Conservation (phyloP, 148 eudicot genomes). For the Arbutus unedo region DNA sequence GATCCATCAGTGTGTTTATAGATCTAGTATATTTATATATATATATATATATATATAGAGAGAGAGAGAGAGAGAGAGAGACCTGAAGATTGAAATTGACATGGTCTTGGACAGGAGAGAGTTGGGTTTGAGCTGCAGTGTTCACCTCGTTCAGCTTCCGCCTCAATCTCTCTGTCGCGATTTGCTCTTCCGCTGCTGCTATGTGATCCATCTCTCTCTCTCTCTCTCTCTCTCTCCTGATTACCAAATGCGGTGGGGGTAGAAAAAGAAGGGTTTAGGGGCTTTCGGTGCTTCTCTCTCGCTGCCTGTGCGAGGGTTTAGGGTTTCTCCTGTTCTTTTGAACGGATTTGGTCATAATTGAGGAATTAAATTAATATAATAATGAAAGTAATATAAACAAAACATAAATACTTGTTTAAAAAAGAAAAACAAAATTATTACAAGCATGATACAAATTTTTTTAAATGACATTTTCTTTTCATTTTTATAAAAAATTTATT, state of each 20-base stretch:
- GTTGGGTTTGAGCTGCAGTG: conserved; percentile 63
- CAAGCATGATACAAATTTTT: too few species aligned
- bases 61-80: background rate
- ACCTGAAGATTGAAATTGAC: conserved; percentile 96
- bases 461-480: too few species aligned
- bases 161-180: conserved; percentile 67
- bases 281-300: background rate
- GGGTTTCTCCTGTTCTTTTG: background rate
- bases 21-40: background rate
- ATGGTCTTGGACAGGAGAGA: conserved; percentile 73
- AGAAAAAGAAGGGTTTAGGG: background rate
- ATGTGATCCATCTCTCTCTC: conserved; percentile 46
- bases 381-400: too few species aligned
- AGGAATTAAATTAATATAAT: too few species aligned
- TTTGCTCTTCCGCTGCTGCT: conserved; percentile 67
- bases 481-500: too few species aligned
- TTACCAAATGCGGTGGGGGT: background rate
- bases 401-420: too few species aligned
- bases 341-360: too few species aligned
- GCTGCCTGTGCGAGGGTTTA: background rate
- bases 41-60: background rate
- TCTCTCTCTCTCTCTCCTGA: background rate
- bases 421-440: too few species aligned
- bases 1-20: too few species aligned
- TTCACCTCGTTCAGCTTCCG: conserved; percentile 76